A percentile compares a stretch with the other conserved stretches of the same genome.
phyloP scores from a whole-genome alignment of 306 rosid genomes.

The Adenanthera pavonina region DNA sequence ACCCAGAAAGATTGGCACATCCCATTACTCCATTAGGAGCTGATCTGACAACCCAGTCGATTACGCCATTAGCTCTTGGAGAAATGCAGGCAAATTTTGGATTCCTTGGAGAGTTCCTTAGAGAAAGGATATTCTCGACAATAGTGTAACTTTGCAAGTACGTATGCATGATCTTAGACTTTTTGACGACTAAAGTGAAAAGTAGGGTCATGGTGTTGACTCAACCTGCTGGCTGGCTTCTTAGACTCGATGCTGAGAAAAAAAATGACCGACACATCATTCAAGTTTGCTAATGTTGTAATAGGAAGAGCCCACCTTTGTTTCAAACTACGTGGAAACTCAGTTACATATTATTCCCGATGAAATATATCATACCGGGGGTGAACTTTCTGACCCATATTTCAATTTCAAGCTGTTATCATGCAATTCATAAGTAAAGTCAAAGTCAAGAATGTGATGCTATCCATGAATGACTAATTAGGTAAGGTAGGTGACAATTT shows the following conservation, averaged over 20 bases:
- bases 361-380: background rate
- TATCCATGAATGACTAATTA: background rate
- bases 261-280: background rate
- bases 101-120: no score
- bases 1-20: no score
- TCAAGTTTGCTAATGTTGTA: background rate
- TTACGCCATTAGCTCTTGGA: no score
- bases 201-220: background rate
- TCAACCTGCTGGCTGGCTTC: background rate
- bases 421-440: background rate
- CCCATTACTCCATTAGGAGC: no score
- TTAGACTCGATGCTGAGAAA: background rate
- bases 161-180: background rate
- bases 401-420: background rate
- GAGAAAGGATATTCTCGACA: no score
- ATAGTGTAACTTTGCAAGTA: no score
- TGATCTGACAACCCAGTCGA: no score
- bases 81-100: no score
- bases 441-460: slow-evolving; percentile 34
- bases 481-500: background rate
- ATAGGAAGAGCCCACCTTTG: background rate
- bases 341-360: background rate
- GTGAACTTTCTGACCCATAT: background rate
- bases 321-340: background rate
- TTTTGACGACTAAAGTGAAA: background rate